Percentiles rank a stretch among this genome's conserved stretches.
phyloP scores from a whole-genome alignment of 306 rosid genomes.

The Canavalia ensiformis region DNA sequence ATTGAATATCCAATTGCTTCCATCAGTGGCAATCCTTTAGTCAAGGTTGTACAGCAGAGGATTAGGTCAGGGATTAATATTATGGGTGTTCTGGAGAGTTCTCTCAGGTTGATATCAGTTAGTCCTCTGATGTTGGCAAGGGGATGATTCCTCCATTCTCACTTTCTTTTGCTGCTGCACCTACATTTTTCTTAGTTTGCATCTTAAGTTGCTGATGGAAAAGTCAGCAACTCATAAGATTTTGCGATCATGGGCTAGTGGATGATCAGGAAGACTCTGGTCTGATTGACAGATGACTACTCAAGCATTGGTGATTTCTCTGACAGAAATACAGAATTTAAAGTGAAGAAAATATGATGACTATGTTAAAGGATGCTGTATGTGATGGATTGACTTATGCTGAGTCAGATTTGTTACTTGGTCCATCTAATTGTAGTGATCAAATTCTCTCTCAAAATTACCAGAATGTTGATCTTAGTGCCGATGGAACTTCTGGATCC shows the following conservation, averaged over 20 bases:
- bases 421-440: constrained; percentile 47
- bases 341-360: constrained; percentile 48
- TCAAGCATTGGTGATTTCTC: constrained; percentile 42
- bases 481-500: constrained; percentile 49
- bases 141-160: constrained; percentile 64
- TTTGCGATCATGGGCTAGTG: constrained; percentile 52
- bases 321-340: constrained; percentile 35
- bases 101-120: constrained; percentile 47
- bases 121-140: constrained; percentile 53
- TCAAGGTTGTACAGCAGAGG: constrained; percentile 62
- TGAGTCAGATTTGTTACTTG: constrained; percentile 40
- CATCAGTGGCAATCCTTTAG: constrained; percentile 39
- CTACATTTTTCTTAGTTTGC: constrained; percentile 75
- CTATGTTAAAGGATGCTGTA: constrained; percentile 37
- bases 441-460: constrained; percentile 43
- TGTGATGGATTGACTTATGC: constrained; percentile 51
- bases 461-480: constrained; percentile 44
- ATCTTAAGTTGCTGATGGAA: constrained; percentile 78
- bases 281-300: constrained; percentile 50
- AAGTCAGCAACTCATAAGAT: constrained; percentile 58
- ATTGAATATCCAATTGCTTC: constrained; percentile 52
- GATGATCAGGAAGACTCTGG: constrained; percentile 53
- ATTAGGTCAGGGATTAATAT: constrained; percentile 57
- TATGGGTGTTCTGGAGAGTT: constrained; percentile 61
- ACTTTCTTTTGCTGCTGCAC: constrained; percentile 74